Evolutionary conservation across 371 early-diverging fungal species (phyloP), one percentile per base, ranked within the genome.

Genomic region (Mycotypha africana): DNA sequence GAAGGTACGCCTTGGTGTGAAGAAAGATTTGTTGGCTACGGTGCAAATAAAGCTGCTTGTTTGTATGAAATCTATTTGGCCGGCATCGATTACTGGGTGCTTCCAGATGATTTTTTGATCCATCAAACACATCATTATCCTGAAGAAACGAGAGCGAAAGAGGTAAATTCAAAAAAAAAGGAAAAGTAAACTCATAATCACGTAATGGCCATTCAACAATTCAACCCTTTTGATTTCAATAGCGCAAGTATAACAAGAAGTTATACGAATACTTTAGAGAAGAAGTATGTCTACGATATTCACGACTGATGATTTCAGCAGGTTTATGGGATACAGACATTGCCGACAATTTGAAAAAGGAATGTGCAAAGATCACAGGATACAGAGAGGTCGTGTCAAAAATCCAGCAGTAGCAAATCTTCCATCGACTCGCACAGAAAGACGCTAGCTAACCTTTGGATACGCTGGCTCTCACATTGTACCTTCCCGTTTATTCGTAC

Each of bases 41-140:
- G 84, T 42, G 78, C 80, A 19, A 84, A 84, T 59, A 84, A 82
- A 56, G 81, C 82, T 24, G 84, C 84, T 8, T 84, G 84, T 49
- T 57, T 84, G 35, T 82, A 78, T 48, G 82, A 84, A 46, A 75
- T 82, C 24, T 84, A 76, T 54, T 58, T 82, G 44, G 69, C 80
- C 15, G 84, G 84, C 7, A 64, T 78, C 41, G 78, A 84, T 42
- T 79, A 81, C 46, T 76, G 76, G 65, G 80, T 81, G 8, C 49
- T 82, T 22, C 82, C 84, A 2, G 51, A 63, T 20, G 80, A 81
- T 54, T 84, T 77, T 49, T 53, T 82, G 52, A 80, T 84, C 24
- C 84, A 84, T 53, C 82, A 81, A 53, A 74, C 77, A 0, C 84
- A 84, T 52, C 75, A 79, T 50, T 84, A 84, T 42, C 77, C 69